These are phyloP conservation scores for Fusarium bulbicola DNA, from an alignment of 2,329 filamentous ascomycete species.

Conservation along the genomic window DNA sequence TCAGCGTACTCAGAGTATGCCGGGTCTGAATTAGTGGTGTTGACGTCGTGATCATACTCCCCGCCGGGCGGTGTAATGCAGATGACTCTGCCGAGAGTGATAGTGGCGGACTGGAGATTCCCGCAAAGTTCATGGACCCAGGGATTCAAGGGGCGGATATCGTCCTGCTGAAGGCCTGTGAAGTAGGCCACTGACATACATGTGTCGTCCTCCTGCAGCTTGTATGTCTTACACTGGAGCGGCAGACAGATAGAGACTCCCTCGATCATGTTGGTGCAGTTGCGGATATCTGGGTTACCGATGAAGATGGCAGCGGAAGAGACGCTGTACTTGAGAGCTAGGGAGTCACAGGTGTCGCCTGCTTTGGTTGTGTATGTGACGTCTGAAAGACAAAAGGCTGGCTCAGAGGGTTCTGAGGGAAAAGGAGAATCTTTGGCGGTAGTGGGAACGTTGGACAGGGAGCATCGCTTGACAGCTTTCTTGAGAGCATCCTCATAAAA, in stretches of 20 bases:
- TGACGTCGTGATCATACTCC: not conserved
- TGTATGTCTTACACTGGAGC: conserved; percentile 15
- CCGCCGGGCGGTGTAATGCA: not conserved
- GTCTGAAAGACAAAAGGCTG: conserved; percentile 4
- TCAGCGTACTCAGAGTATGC: not conserved
- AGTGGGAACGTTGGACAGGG: not conserved
- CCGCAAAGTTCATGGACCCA: not conserved
- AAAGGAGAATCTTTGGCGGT: not conserved
- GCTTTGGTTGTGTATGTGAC: conserved; percentile 1
- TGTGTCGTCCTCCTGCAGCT: not conserved
- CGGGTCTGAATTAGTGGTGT: not conserved
- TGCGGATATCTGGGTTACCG: conserved; percentile 4
- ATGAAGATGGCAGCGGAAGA: conserved; percentile 21
- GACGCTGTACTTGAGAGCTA: conserved; percentile 21
- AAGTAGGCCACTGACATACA: not conserved
- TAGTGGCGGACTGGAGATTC: not conserved
- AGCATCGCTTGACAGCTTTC: not conserved
- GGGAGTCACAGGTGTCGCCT: conserved; percentile 15
- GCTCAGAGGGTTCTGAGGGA: not conserved
- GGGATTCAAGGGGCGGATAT: not conserved
- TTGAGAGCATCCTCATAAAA: conserved; percentile 17
- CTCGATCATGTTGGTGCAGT: conserved; percentile 10
- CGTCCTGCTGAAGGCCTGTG: not conserved
- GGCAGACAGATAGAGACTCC: conserved; percentile 10
- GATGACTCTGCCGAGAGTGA: not conserved